Conservation (phyloP, 768 basidiomycete genomes). For the Lactifluus subvellereus region DNA sequence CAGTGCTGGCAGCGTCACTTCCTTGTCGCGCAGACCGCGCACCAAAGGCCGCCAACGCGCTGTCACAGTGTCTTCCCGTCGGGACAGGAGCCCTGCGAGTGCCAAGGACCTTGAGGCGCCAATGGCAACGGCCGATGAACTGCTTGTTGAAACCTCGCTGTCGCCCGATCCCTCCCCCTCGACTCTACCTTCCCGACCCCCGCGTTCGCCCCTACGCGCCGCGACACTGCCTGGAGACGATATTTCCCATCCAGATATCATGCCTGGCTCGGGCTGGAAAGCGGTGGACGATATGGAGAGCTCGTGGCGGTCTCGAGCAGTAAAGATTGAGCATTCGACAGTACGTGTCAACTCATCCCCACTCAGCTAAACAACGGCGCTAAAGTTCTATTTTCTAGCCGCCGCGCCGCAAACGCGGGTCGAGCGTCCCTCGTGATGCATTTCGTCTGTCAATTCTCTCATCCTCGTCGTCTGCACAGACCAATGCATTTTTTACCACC, state of each 20-base stretch:
- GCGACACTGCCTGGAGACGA: slow-evolving; percentile 13
- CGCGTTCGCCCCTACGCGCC: slow-evolving; percentile 23
- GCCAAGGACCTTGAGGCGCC: slow-evolving; percentile 19
- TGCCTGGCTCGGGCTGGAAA: slow-evolving; percentile 15
- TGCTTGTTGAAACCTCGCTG: slow-evolving; percentile 21
- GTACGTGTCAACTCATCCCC: slow-evolving; percentile 8
- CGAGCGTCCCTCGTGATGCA: slow-evolving; percentile 25
- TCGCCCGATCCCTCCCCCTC: slow-evolving; percentile 7
- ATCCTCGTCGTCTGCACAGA: slow-evolving; percentile 19
- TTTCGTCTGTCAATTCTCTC: slow-evolving; percentile 24
- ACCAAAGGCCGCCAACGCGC: slow-evolving; percentile 28
- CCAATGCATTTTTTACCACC: slow-evolving; percentile 23
- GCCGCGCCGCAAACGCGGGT: slow-evolving; percentile 21
- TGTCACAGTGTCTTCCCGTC: slow-evolving; percentile 25
- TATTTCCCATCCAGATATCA: slow-evolving; percentile 5
- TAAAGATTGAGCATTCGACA: slow-evolving; percentile 20
- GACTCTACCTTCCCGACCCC: slow-evolving; percentile 18
- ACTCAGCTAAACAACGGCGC: background rate
- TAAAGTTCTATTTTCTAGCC: slow-evolving; percentile 12
- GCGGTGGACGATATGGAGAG: slow-evolving; percentile 22
- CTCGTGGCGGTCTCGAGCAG: slow-evolving; percentile 18
- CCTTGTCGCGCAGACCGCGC: slow-evolving; percentile 31
- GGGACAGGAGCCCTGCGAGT: slow-evolving; percentile 28
- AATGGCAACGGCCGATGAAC: slow-evolving; percentile 14
- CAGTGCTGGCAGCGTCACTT: slow-evolving; percentile 26